These are phyloP conservation scores for Cryoendolithus antarcticus DNA, from an alignment of 2,329 filamentous ascomycete species.

Conservation along the genomic window DNA sequence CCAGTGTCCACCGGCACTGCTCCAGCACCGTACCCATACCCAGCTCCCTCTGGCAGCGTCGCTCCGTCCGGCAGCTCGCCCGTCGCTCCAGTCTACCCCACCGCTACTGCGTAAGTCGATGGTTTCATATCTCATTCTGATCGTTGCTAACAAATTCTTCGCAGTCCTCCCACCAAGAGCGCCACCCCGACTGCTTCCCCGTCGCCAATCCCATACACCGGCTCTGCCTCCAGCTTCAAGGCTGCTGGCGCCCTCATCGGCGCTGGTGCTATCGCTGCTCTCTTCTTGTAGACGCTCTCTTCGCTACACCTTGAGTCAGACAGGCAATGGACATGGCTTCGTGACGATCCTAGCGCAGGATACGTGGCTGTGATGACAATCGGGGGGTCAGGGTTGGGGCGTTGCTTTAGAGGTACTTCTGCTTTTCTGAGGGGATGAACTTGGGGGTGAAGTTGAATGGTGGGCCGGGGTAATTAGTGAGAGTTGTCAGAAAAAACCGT, in stretches of 20 bases:
- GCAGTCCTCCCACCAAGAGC: no score
- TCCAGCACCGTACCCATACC: not conserved
- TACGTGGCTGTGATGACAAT: not conserved
- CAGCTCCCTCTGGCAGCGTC: no score
- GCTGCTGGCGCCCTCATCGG: slow-evolving; percentile 12
- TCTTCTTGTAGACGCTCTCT: slow-evolving; percentile 14
- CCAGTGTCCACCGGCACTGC: not conserved
- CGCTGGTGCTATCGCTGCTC: slow-evolving; percentile 14
- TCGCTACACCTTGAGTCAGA: not conserved
- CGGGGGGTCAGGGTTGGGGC: no score
- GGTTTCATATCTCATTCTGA: no score
- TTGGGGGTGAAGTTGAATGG: not conserved
- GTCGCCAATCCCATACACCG: slow-evolving; percentile 9
- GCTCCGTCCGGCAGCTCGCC: no score
- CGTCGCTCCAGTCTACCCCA: no score
- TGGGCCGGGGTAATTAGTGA: no score
- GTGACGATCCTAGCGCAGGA: not conserved
- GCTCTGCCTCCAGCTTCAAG: slow-evolving; percentile 10
- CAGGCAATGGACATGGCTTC: not conserved
- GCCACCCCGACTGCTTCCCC: not conserved
- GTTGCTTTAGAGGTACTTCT: not conserved
- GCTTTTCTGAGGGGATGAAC: not conserved
- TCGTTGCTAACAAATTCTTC: not conserved
- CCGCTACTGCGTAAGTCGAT: no score
- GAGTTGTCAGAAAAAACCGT: no score